These are phyloP conservation scores for Ajuga chamaepitys DNA, from an alignment of 257 asterid species.

Conservation along the genomic window DNA sequence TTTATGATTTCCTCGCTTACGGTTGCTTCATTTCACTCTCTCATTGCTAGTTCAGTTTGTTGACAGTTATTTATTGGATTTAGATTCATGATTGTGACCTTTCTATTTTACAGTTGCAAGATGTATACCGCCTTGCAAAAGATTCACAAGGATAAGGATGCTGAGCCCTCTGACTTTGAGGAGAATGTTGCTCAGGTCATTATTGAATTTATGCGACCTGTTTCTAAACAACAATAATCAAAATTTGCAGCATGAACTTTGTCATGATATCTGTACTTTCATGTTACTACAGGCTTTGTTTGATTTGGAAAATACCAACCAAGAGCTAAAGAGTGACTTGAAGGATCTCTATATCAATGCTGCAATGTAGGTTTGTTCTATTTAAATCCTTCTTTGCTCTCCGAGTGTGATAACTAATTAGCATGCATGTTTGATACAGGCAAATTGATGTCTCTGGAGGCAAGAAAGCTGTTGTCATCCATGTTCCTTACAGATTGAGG, in stretches of 20 bases:
- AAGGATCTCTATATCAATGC: conserved; percentile 82
- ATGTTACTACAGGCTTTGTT: conserved; percentile 52
- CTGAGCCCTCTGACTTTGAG: conserved; percentile 84
- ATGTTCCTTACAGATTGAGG: conserved; percentile 75
- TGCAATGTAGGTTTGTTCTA: conserved; percentile 44
- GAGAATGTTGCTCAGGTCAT: conserved; percentile 78
- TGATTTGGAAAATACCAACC: conserved; percentile 82
- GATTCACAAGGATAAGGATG: conserved; percentile 72
- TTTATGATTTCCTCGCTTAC: not conserved
- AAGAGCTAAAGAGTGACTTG: conserved; percentile 77
- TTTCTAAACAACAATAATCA: not conserved
- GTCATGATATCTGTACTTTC: not conserved
- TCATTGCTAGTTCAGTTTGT: not conserved
- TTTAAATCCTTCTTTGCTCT: not conserved
- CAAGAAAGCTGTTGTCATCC: conserved; percentile 86
- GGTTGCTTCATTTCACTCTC: not conserved
- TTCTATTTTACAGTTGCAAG: conserved; percentile 29
- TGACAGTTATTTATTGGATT: not conserved
- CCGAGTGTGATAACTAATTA: not conserved
- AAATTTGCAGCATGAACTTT: not conserved
- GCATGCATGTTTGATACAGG: conserved; percentile 24
- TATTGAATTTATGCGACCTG: not conserved
- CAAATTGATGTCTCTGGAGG: conserved; percentile 71
- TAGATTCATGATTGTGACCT: not conserved
- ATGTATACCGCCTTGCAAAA: conserved; percentile 70